Base-by-base conservation (phyloP, 805 yeast species). In the Yamadazyma nakazawae region DNA sequence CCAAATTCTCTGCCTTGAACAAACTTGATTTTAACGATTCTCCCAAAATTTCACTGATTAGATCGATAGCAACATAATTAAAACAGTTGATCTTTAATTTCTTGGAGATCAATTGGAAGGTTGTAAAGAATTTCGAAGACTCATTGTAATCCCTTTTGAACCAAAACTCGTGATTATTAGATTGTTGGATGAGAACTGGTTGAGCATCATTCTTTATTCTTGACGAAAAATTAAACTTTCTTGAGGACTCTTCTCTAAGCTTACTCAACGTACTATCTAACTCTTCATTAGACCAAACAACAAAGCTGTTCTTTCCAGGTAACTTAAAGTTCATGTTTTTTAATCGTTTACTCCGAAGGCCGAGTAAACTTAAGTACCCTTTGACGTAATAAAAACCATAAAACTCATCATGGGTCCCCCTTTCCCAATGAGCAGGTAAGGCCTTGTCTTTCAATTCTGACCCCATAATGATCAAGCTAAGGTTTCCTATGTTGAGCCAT, bases 1-100 rank as follows among this genome's bases (percentile, higher is more conserved):
- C 81, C 9, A 82, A 48, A n/a, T 71, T 57, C 46, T 81, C 79
- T 1, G 82, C 72, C 1, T 78, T 75, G 56, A 84, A 85, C 1
- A 85, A 54, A 5, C 51, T 49, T 4, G 65, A 59, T 19, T 72
- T 61, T 0, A 84, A 54, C 12, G 61, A 57, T 1, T 59, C 55
- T 19, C 74, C 78, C 3, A 82, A 51, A 2, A 81, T 43, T 41
- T 79, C 81, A 9, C 75, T 68, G 2, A 84, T 48, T 5, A 85
- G 57, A 51, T 85, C 90, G 11, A 78, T 52, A n/a, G 69, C 65
- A 51, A 81, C 73, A 2, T 78, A 68, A 40, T 64, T 65, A 9
- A 46, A 39, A 0, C 80, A 74, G 17, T 65, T 59, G 0, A 76
- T 56, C 2, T 48, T 42, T 5, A 75, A 16, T 0, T 40, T 30